These are phyloP conservation scores for Ormosia emarginata DNA, from an alignment of 306 rosid species.

Conservation along the genomic window DNA sequence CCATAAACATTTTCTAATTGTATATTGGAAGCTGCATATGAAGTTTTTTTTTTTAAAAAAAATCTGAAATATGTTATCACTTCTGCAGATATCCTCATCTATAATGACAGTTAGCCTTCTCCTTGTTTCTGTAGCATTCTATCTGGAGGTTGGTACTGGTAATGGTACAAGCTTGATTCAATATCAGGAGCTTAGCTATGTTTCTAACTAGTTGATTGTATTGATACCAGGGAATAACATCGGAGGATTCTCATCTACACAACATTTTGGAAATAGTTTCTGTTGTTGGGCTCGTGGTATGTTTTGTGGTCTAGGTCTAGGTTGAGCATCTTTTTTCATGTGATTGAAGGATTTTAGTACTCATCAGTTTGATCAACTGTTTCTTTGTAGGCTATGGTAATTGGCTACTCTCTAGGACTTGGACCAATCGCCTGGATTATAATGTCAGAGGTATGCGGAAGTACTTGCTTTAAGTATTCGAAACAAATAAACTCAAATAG, in stretches of 20 bases:
- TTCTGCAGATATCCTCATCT: conserved; percentile 61
- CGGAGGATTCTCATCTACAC: conserved; percentile 42
- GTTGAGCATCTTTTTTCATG: neutral
- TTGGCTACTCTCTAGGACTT: conserved; percentile 70
- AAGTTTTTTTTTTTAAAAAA: neutral
- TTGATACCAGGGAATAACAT: conserved; percentile 33
- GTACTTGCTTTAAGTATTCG: neutral
- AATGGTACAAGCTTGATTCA: conserved; percentile 17
- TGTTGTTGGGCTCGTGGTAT: conserved; percentile 77
- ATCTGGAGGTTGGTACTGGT: conserved; percentile 50
- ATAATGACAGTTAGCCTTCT: conserved; percentile 71
- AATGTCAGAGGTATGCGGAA: conserved; percentile 75
- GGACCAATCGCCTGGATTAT: conserved; percentile 93
- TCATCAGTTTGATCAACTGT: conserved; percentile 14
- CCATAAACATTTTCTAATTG: neutral
- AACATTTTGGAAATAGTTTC: conserved; percentile 51
- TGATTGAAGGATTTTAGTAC: neutral
- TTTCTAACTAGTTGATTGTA: conserved; percentile 16
- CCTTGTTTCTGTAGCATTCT: conserved; percentile 62
- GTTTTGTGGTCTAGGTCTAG: conserved; percentile 5
- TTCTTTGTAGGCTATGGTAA: conserved; percentile 49
- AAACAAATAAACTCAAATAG: neutral
- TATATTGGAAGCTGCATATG: neutral
- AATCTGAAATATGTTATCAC: conserved; percentile 3
- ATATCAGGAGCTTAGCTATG: neutral